These are phyloP conservation scores for Microcos paniculata DNA, from an alignment of 345 rosid genomes.

Conservation along the genomic window DNA sequence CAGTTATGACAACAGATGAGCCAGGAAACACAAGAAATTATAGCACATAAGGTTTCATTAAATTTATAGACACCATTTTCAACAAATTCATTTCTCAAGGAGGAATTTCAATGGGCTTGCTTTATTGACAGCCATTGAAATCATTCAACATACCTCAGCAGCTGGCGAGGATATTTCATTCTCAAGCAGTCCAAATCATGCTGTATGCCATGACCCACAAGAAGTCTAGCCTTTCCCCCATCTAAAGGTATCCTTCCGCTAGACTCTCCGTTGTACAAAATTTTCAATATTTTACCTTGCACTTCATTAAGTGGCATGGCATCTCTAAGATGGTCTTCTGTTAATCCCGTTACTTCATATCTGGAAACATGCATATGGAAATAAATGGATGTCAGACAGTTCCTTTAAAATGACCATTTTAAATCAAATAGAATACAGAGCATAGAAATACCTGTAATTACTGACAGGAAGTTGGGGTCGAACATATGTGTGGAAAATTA, in stretches of 20 bases:
- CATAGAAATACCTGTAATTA: constrained; percentile 49
- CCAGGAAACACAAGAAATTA: neutral
- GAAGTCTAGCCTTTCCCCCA: constrained; percentile 58
- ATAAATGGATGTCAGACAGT: neutral
- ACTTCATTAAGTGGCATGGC: constrained; percentile 56
- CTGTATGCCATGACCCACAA: constrained; percentile 67
- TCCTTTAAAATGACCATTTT: neutral
- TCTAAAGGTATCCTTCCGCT: constrained; percentile 23
- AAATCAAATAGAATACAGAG: neutral
- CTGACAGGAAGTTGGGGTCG: constrained; percentile 56
- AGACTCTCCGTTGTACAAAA: constrained; percentile 55
- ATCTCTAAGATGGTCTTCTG: constrained; percentile 58
- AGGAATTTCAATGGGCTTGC: neutral
- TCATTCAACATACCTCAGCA: constrained; percentile 52
- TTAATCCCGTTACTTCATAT: constrained; percentile 64
- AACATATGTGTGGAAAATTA: constrained; percentile 55
- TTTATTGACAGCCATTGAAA: neutral
- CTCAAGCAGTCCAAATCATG: constrained; percentile 67
- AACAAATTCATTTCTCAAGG: neutral
- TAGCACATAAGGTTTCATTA: neutral
- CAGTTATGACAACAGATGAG: neutral
- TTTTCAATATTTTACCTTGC: constrained; percentile 36
- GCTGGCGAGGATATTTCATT: constrained; percentile 54
- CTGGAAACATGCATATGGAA: constrained; percentile 30
- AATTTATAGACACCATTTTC: neutral